Evolutionary conservation across 2,329 filamentous ascomycete species (phyloP), one percentile per base, ranked within the genome.

Genomic region (Calonectria pauciramosa): DNA sequence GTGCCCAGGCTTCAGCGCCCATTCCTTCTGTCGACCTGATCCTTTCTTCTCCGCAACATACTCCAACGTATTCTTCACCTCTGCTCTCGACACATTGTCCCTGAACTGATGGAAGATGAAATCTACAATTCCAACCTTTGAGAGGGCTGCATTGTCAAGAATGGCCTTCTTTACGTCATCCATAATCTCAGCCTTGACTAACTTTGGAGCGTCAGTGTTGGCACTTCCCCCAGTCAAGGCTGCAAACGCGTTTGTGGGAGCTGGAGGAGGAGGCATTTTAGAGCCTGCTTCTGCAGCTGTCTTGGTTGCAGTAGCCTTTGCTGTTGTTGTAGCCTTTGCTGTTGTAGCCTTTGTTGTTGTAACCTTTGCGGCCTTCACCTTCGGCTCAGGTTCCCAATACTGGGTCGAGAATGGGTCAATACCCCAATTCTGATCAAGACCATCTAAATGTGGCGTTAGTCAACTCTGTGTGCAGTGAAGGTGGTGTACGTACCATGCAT

Each of bases 361-460:
- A 3, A 75, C 63, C 47, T 81, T 79, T 16, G 73, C 51, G 13
- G 78, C 60, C 63, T 78, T 80, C 28, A 81, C 77, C 75, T 85
- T 86, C 23, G 80, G 81, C 71, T 87, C 86, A 2, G 86, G 77
- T 36, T 88, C 86, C 97, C 97, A 99, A 84, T 99, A 99, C 0
- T 88, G 84, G 0, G 91, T 92, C 0, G 95, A 96, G 82, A 96
- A 97, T 0, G 97, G 97, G 81, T 99, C 93, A 77, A 99, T 96
- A 10, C 85, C 83, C 63, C 84, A 83, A 63, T 85, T 92, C 85
- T 83, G 86, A 47, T 89, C 85, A 18, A 91, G 86, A 71, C 83
- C 82, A 69, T 88, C 89, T 90, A 76, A 11, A 70, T 23, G 9
- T 18, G 14, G 71, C 79, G 80, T 80, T 67, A 82, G 76, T 70